phyloP scores from a whole-genome alignment of 2,329 filamentous ascomycete genomes.

The Sporothrix variecibatus region DNA sequence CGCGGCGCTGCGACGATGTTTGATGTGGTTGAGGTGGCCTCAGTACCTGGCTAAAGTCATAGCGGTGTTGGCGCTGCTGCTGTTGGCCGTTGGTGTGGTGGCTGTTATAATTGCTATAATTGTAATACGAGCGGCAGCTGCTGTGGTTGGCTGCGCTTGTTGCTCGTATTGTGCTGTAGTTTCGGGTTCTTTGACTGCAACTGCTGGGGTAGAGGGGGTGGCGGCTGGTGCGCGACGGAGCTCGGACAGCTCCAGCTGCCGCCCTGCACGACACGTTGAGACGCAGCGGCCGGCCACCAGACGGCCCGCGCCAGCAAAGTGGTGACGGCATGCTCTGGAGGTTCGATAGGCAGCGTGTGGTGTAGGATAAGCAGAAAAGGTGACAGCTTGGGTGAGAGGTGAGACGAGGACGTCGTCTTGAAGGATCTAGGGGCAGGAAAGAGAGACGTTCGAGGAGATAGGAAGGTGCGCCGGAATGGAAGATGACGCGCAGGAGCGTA shows the following conservation, averaged over 20 bases:
- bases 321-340: constrained; percentile 19
- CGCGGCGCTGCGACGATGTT: constrained; percentile 31
- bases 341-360: constrained; percentile 1
- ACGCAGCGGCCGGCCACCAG: constrained; percentile 22
- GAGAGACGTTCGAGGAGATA: not conserved
- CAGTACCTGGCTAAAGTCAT: constrained; percentile 33
- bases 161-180: constrained; percentile 5
- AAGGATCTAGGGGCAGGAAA: not conserved
- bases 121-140: constrained; percentile 15
- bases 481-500: not conserved
- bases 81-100: constrained; percentile 1
- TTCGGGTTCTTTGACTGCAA: constrained; percentile 3
- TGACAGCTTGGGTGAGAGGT: not conserved
- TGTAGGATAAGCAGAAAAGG: not conserved
- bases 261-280: constrained; percentile 17
- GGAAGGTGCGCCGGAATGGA: not conserved
- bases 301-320: constrained; percentile 27
- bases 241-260: constrained; percentile 18
- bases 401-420: not conserved
- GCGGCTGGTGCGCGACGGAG: not conserved
- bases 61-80: constrained; percentile 11
- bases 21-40: constrained; percentile 41
- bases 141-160: constrained; percentile 8
- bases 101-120: constrained; percentile 2
- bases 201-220: constrained; percentile 14